These are phyloP conservation scores for Oryza brachyantha DNA, from an alignment of 176 grass and related monocot genomes.

Conservation along the genomic window DNA sequence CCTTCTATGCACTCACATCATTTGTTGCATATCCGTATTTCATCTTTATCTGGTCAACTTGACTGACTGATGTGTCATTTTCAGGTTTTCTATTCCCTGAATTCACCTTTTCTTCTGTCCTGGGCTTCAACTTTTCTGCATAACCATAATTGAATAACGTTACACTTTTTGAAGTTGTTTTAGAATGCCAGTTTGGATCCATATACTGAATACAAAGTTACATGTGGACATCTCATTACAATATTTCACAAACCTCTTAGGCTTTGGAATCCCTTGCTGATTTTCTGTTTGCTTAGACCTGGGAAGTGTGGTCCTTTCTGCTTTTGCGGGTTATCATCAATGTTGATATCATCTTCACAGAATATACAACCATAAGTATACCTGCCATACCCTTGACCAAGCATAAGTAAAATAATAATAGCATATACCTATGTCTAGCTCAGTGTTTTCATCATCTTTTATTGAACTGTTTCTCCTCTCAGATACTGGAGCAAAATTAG, in stretches of 20 bases:
- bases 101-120: conserved; percentile 64
- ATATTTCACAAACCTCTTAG: conserved; percentile 65
- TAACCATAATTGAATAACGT: conserved; percentile 21
- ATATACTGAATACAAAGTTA: conserved; percentile 24
- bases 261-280: conserved; percentile 73
- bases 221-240: not conserved
- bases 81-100: conserved; percentile 43
- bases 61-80: conserved; percentile 48
- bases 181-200: conserved; percentile 1
- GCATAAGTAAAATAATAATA: conserved; percentile 27
- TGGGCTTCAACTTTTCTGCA: conserved; percentile 80
- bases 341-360: conserved; percentile 79
- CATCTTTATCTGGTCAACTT: conserved; percentile 89
- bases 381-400: not conserved
- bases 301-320: conserved; percentile 77
- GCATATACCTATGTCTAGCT: conserved; percentile 80
- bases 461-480: conserved; percentile 55
- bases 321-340: conserved; percentile 72
- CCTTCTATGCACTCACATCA: conserved; percentile 55
- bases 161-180: conserved; percentile 14
- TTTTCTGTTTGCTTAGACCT: conserved; percentile 73
- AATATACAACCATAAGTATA: conserved; percentile 32
- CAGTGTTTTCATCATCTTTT: conserved; percentile 53
- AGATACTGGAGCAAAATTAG: conserved; percentile 53
- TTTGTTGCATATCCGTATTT: conserved; percentile 85